These are phyloP conservation scores for Hypholoma fasciculare DNA, from an alignment of 768 basidiomycete genomes.

Conservation along the genomic window DNA sequence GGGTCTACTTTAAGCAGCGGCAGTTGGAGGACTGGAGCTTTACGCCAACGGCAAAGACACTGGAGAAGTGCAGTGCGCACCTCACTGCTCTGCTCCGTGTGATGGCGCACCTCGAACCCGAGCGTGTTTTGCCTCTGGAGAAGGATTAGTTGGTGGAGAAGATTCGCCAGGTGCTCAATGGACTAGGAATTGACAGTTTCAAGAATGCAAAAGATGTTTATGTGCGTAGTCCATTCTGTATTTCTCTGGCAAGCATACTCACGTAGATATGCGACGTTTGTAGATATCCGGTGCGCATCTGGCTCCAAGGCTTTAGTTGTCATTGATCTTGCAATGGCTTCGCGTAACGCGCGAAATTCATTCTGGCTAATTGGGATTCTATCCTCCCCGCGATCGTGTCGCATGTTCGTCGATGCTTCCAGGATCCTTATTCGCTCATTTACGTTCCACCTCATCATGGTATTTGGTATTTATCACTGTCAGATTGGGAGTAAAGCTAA, in stretches of 20 bases:
- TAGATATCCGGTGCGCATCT: slow-evolving; percentile 1
- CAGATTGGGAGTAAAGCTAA: not conserved
- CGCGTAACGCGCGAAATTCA: not conserved
- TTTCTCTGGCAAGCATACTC: not conserved
- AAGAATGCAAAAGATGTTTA: not conserved
- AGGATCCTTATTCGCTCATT: not conserved
- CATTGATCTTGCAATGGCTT: not conserved
- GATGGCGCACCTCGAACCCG: not conserved
- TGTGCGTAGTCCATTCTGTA: not conserved
- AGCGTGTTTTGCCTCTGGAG: not conserved
- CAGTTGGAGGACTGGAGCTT: not conserved
- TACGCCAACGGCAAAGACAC: not conserved
- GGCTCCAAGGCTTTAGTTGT: not conserved
- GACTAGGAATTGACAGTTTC: not conserved
- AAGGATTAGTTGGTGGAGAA: not conserved
- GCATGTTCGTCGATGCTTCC: not conserved
- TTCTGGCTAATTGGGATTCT: not conserved
- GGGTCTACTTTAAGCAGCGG: not conserved
- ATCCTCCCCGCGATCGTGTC: not conserved
- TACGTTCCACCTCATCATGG: not conserved
- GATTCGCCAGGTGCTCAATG: not conserved
- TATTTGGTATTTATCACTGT: not conserved
- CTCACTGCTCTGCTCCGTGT: not conserved
- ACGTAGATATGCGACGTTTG: not conserved
- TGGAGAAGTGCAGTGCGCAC: not conserved